A percentile compares a stretch with the other conserved stretches of the same genome.
phyloP scores from a whole-genome alignment of 2,329 filamentous ascomycete genomes.

The Neonectria hederae region DNA sequence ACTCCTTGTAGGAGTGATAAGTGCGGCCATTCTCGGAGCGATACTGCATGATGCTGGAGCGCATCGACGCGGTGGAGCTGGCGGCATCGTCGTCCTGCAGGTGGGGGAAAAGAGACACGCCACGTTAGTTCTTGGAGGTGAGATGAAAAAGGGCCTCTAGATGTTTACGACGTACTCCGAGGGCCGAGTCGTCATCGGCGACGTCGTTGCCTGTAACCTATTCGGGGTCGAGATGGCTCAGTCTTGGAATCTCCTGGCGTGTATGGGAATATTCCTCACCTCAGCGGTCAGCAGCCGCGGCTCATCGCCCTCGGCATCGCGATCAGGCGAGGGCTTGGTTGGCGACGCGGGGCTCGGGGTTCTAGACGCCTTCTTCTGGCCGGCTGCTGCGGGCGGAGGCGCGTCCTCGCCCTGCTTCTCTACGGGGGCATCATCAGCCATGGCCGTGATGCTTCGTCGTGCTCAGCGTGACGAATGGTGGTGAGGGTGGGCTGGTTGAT shows the following conservation, averaged over 20 bases:
- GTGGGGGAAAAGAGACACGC: conserved; percentile 4
- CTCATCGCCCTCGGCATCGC: conserved; percentile 13
- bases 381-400: background rate
- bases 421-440: background rate
- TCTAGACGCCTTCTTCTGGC: background rate
- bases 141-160: background rate
- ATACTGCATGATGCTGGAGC: conserved; percentile 49
- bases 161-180: conserved; percentile 27
- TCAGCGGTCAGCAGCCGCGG: conserved; percentile 26
- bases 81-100: conserved; percentile 39
- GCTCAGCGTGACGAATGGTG: background rate
- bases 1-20: conserved; percentile 48
- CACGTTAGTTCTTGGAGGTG: background rate
- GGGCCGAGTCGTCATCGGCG: conserved; percentile 36
- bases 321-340: background rate
- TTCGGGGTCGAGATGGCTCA: background rate
- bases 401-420: background rate
- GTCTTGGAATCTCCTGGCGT: background rate
- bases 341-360: background rate
- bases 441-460: background rate
- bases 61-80: conserved; percentile 45
- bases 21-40: conserved; percentile 51
- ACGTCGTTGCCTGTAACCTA: conserved; percentile 9
- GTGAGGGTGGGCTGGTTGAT: background rate
- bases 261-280: conserved; percentile 12